Evolutionary conservation across 805 yeast genomes (phyloP), one percentile per base, ranked within the genome.

Genomic region (Kazachstania viticola): DNA sequence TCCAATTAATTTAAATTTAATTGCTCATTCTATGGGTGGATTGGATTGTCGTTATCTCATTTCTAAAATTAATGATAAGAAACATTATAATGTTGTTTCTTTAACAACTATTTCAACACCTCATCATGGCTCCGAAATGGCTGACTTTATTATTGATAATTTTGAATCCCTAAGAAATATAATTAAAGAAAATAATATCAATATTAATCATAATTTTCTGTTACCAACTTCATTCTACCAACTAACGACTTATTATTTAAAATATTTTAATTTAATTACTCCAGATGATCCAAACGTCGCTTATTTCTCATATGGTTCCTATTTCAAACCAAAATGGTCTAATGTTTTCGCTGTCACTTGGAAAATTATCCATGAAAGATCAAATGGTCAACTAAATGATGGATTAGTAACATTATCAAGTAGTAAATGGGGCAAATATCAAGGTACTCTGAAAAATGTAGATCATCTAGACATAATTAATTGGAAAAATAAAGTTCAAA

Each of bases 1-100:
- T 8, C 30, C 14, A 17, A 18, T 28, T 7, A 35, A 35, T 37
- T 65, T 85, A 12, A 87, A 87, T 47, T 51, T 85, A 27, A 64
- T 85, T 17, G 91, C 91, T 5, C 96, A 85, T 50, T 83, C 95
- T 0, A 84, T 85, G 95, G 96, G 96, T 4, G 96, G 96, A 0
- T 58, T 85, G 19, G 95, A 87, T 48, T 72, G 85, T 21, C 60
- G 96, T 31, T 82, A 75, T 49, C 54, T 87, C 41, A 79, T 84
- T 2, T 66, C 81, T 1, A 61, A 68, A 30, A 49, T 79, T 3
- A 54, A 62, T 29, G 42, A 65, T 4, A 27, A 28, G 13, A 49
- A 59, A 22, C 56, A 65, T 27, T 77, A 72, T 43, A 60, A 72
- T 42, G 79, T 87, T 7, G 72, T 66, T 2, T 79, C 91, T 26